A percentile compares a stretch with the other conserved stretches of the same genome.
phyloP scores from a whole-genome alignment of 2,329 filamentous ascomycete species.

The Lachnellula occidentalis region DNA sequence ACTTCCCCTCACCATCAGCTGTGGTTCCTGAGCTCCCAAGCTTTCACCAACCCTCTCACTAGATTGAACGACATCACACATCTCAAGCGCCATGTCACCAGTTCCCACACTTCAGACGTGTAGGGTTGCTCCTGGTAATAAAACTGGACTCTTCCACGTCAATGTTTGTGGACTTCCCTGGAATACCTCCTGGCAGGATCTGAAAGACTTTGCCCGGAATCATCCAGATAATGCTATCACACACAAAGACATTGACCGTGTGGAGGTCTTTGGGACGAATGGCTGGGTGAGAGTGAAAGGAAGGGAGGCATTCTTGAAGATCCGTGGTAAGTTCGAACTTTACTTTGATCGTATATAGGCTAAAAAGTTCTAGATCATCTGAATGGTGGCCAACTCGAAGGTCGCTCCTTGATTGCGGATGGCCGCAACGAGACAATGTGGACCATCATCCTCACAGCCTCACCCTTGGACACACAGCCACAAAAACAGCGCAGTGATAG shows the following conservation, averaged over 20 bases:
- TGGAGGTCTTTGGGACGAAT: conserved; percentile 18
- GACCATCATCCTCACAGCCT: conserved; percentile 10
- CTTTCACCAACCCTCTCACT: too few species aligned
- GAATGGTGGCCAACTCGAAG: conserved; percentile 16
- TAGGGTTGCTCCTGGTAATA: conserved; percentile 6
- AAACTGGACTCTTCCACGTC: conserved; percentile 19
- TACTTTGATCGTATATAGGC: not conserved
- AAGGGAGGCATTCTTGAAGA: conserved; percentile 17
- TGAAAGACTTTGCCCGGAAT: conserved; percentile 25
- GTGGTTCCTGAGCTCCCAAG: too few species aligned
- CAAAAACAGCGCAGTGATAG: not conserved
- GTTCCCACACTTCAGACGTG: not conserved
- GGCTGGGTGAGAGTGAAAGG: conserved; percentile 23
- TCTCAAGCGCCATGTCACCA: not conserved
- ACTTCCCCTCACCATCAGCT: too few species aligned
- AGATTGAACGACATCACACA: too few species aligned
- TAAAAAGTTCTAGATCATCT: conserved; percentile 15
- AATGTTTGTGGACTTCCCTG: conserved; percentile 16
- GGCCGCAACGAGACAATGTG: conserved; percentile 21
- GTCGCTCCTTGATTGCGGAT: conserved; percentile 18
- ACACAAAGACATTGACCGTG: conserved; percentile 21
- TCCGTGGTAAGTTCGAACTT: conserved; percentile 14
- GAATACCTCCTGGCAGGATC: conserved; percentile 21
- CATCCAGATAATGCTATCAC: conserved; percentile 9
- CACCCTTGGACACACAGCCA: not conserved